Conservation (phyloP, 371 early-diverging fungal genomes). For the Mucor saturninus region DNA sequence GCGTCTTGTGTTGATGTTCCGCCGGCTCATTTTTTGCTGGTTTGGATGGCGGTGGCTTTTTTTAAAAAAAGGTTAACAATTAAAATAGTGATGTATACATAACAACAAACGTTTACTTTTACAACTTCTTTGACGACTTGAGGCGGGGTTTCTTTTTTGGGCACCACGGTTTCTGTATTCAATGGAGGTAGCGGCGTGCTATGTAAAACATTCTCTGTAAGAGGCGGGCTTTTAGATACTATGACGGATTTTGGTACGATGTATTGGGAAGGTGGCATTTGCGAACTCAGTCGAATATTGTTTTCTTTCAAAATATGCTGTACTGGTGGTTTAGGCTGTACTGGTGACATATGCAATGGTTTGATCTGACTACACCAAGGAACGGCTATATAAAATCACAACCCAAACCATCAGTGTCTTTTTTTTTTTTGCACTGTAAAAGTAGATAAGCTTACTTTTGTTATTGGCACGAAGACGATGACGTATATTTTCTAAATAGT, state of each 20-base stretch:
- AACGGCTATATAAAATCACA: too few species aligned
- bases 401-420: background rate
- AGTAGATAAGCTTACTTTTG: background rate
- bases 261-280: background rate
- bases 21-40: background rate
- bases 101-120: too few species aligned
- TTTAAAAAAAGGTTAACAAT: background rate
- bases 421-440: background rate
- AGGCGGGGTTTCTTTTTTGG: background rate
- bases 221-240: background rate
- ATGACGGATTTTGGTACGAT: background rate
- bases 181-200: too few species aligned
- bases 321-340: too few species aligned
- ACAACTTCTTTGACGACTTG: too few species aligned
- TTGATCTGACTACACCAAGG: too few species aligned
- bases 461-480: slow-evolving; percentile 58
- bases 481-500: slow-evolving; percentile 70
- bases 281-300: too few species aligned
- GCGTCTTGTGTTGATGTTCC: background rate
- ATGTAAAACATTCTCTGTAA: background rate
- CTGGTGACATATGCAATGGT: too few species aligned
- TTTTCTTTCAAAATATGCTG: too few species aligned
- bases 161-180: too few species aligned
- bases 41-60: background rate
- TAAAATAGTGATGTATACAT: background rate